Percentiles rank a stretch among this genome's conserved stretches.
Evolutionary conservation across 148 eudicot genomes (phyloP).

Genomic region (Nepenthes mirabilis): DNA sequence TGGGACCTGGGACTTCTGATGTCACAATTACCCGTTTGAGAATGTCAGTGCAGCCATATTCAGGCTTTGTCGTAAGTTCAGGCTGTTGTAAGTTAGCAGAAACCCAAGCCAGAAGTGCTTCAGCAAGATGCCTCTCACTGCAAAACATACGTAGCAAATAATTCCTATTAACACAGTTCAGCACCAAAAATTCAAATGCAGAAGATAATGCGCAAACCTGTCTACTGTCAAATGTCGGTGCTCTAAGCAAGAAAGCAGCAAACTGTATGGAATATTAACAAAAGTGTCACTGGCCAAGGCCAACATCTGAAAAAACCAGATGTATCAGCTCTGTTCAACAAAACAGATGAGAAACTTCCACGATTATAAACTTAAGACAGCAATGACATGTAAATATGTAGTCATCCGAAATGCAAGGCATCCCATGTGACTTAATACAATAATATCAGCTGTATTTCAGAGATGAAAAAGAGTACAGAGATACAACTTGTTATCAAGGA

Average conservation of each 20-base stretch:
- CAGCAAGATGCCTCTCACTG: conserved; percentile 87
- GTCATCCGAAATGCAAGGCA: too few relatives aligned
- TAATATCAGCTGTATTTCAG: too few relatives aligned
- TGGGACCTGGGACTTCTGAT: too few relatives aligned
- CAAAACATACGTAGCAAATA: conserved; percentile 8
- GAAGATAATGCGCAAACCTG: conserved; percentile 34
- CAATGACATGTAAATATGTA: too few relatives aligned
- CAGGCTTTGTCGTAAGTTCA: conserved; percentile 9
- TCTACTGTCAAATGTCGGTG: conserved; percentile 63
- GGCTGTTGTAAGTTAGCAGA: conserved; percentile 25
- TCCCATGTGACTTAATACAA: too few relatives aligned
- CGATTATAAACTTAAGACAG: too few relatives aligned
- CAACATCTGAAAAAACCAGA: conserved; percentile 54
- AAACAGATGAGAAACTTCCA: neutral
- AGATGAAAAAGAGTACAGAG: too few relatives aligned
- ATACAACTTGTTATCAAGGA: too few relatives aligned
- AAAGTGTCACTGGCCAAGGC: conserved; percentile 40
- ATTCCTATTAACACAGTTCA: neutral
- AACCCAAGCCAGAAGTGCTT: conserved; percentile 57
- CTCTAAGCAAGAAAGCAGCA: conserved; percentile 45
- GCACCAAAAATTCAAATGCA: neutral
- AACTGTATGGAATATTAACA: conserved; percentile 31
- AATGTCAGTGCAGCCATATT: conserved; percentile 17
- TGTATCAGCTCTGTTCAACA: conserved; percentile 1
- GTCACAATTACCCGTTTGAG: conserved; percentile 38